Evolutionary conservation across 1,284 basidiomycete species (phyloP).

Genomic region (Austroboletus novae-zelandiae): DNA sequence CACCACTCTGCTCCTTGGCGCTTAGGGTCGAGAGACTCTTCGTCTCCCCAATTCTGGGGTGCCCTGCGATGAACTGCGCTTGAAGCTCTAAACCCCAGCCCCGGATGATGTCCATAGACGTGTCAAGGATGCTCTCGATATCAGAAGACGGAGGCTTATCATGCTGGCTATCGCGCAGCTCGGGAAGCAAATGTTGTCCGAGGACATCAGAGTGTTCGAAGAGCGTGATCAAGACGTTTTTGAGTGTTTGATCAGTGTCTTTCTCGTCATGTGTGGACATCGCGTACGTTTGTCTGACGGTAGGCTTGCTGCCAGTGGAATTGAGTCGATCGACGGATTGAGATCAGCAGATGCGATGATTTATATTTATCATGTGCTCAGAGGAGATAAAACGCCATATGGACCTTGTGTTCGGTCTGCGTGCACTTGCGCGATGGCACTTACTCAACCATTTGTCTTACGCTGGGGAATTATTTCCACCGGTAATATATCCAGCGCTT

Average conservation of each 20-base stretch:
- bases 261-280: constrained; percentile 30
- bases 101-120: constrained; percentile 50
- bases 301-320: no score
- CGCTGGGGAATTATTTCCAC: constrained; percentile 60
- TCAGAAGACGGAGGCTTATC: constrained; percentile 2
- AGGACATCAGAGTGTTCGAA: constrained; percentile 74
- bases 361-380: no score
- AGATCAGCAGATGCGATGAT: no score
- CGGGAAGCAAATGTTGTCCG: constrained; percentile 52
- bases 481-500: constrained; percentile 44
- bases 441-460: constrained; percentile 37
- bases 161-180: constrained; percentile 36
- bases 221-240: constrained; percentile 46
- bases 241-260: constrained; percentile 32
- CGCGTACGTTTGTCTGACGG: not conserved
- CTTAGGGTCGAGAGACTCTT: constrained; percentile 71
- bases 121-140: constrained; percentile 58
- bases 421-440: constrained; percentile 12
- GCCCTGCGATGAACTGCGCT: constrained; percentile 74
- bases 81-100: constrained; percentile 58
- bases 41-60: constrained; percentile 86
- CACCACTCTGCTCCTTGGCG: constrained; percentile 68
- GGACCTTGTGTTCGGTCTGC: no score
- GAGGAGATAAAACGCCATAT: no score
- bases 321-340: no score